Conservation (phyloP, 768 basidiomycete genomes). For the Auriscalpium vulgare region DNA sequence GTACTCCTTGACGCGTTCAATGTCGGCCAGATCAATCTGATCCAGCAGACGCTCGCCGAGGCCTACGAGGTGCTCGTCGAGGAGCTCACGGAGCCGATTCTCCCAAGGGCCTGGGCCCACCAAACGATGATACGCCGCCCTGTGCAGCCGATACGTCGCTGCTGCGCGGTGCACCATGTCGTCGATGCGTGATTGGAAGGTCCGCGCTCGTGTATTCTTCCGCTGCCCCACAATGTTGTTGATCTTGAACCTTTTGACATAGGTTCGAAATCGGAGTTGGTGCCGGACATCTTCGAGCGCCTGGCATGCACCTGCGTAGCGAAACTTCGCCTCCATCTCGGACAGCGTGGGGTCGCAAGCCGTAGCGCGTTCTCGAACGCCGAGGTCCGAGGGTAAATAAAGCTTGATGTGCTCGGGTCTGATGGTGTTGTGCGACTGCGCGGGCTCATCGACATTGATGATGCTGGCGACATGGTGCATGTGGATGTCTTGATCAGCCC, state of each 20-base stretch:
- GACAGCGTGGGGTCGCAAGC: background rate
- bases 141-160: background rate
- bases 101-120: background rate
- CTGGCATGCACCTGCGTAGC: background rate
- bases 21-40: no score
- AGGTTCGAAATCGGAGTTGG: background rate
- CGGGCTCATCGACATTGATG: background rate
- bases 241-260: background rate
- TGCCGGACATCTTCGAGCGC: background rate
- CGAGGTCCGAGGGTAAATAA: background rate
- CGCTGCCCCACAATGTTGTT: background rate
- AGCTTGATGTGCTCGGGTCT: background rate
- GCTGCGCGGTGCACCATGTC: background rate
- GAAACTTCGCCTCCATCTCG: background rate
- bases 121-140: background rate
- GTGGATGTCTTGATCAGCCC: background rate
- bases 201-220: background rate
- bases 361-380: background rate
- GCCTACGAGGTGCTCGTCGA: background rate
- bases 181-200: background rate
- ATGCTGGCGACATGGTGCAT: background rate
- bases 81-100: background rate
- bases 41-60: background rate
- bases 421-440: background rate
- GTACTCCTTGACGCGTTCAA: no score